Percentiles rank a stretch among this genome's conserved stretches.
Evolutionary conservation across 2,329 filamentous ascomycete genomes (phyloP).

Genomic region (Ceratocystiopsis brevicomis): DNA sequence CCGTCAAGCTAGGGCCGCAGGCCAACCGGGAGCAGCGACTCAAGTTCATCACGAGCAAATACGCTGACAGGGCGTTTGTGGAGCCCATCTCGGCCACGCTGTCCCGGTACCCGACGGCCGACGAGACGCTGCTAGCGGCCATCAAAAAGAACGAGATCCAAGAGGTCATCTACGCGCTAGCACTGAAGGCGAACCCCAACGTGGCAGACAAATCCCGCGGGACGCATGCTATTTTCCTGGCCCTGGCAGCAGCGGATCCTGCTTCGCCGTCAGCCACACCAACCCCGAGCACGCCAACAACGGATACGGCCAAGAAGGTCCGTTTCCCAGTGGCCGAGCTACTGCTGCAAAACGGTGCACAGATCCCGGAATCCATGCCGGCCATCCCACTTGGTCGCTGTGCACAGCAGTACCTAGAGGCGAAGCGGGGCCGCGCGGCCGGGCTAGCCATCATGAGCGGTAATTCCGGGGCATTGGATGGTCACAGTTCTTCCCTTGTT

Average conservation of each 20-base stretch:
- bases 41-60: slow-evolving; percentile 91
- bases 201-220: slow-evolving; percentile 66
- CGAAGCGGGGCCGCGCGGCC: slow-evolving; percentile 39
- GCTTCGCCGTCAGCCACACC: slow-evolving; percentile 46
- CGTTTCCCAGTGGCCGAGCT: slow-evolving; percentile 84
- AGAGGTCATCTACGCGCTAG: slow-evolving; percentile 77
- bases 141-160: slow-evolving; percentile 95
- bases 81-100: slow-evolving; percentile 57
- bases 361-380: slow-evolving; percentile 57
- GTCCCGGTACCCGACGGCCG: slow-evolving; percentile 57
- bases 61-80: slow-evolving; percentile 67
- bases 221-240: slow-evolving; percentile 78
- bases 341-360: slow-evolving; percentile 80
- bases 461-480: slow-evolving; percentile 8
- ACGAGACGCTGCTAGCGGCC: slow-evolving; percentile 76
- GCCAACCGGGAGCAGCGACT: slow-evolving; percentile 78
- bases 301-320: slow-evolving; percentile 29
- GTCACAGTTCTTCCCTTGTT: neutral
- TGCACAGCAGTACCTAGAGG: slow-evolving; percentile 69
- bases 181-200: slow-evolving; percentile 74
- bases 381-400: slow-evolving; percentile 68
- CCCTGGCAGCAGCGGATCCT: slow-evolving; percentile 80
- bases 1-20: slow-evolving; percentile 52
- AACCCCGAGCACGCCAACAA: slow-evolving; percentile 1
- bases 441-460: slow-evolving; percentile 14